Conservation (phyloP, 805 yeast species). For the Groenewaldozyma salmanticensis region DNA sequence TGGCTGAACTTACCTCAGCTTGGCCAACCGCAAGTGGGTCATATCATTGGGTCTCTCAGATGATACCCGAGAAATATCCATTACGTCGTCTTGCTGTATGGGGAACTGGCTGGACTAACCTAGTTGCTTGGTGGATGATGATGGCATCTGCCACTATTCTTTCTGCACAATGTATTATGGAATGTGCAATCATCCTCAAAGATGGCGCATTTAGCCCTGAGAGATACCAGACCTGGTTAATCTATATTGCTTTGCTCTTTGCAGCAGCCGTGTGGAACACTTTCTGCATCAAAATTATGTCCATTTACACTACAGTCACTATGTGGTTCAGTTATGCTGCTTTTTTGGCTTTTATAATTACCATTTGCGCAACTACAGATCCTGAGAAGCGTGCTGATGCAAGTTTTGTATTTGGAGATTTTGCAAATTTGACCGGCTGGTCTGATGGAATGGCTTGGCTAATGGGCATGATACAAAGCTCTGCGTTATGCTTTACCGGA, state of each 20-base stretch:
- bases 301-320: constrained; percentile 16
- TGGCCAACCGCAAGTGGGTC: constrained; percentile 63
- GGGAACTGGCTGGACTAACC: constrained; percentile 18
- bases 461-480: constrained; percentile 12
- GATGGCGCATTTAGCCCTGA: constrained; percentile 9
- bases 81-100: too few relatives aligned
- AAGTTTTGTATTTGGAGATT: constrained; percentile 10
- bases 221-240: constrained; percentile 15
- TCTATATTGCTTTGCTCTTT: constrained; percentile 12
- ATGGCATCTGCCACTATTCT: constrained; percentile 22
- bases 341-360: constrained; percentile 11
- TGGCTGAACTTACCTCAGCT: constrained; percentile 59
- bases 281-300: constrained; percentile 15
- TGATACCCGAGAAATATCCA: constrained; percentile 13
- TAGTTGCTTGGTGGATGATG: constrained; percentile 21
- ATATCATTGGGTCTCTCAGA: constrained; percentile 52
- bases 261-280: constrained; percentile 13
- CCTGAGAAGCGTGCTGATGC: constrained; percentile 8
- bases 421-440: constrained; percentile 11
- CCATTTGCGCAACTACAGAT: constrained; percentile 10
- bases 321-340: constrained; percentile 20
- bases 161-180: constrained; percentile 15
- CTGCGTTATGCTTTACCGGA: constrained; percentile 44
- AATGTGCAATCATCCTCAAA: constrained; percentile 13
- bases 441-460: constrained; percentile 10